Percentiles rank a stretch among this genome's conserved stretches.
These are phyloP conservation scores for Yamadazyma siamensis DNA, from an alignment of 1,139 yeast genomes.

Conservation along the genomic window DNA sequence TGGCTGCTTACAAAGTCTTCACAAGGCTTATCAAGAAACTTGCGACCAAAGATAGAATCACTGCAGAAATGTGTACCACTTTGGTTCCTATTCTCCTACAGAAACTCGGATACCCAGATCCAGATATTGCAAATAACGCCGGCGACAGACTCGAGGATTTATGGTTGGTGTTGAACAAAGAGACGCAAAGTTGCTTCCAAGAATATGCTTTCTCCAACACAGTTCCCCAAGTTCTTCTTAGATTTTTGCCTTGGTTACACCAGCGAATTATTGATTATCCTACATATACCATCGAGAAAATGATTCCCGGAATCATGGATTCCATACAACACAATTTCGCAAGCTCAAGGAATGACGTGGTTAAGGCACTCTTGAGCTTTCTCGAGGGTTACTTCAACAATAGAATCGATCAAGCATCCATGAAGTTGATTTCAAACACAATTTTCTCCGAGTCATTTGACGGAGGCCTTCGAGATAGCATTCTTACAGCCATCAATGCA, in stretches of 20 bases:
- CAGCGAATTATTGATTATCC: slow-evolving; percentile 2
- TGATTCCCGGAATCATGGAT: slow-evolving; percentile 3
- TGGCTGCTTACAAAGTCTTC: slow-evolving; percentile 1
- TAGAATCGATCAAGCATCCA: slow-evolving; percentile 4
- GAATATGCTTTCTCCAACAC: slow-evolving; percentile 4
- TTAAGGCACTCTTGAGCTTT: slow-evolving; percentile 3
- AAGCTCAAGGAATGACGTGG: slow-evolving; percentile 5
- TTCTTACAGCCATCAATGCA: slow-evolving; percentile 6
- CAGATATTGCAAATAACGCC: slow-evolving; percentile 2
- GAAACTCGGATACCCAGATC: slow-evolving; percentile 3
- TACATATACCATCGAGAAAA: slow-evolving; percentile 2
- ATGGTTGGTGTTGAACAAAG: slow-evolving; percentile 4
- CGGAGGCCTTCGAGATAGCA: slow-evolving; percentile 5
- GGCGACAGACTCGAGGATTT: slow-evolving; percentile 4
- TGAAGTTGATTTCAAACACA: slow-evolving; percentile 4
- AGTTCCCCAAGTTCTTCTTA: slow-evolving; percentile 2
- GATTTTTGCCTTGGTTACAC: slow-evolving; percentile 5
- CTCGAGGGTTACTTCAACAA: slow-evolving; percentile 3
- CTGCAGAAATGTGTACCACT: slow-evolving; percentile 3
- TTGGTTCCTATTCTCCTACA: slow-evolving; percentile 3
- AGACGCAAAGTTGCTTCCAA: slow-evolving; percentile 2
- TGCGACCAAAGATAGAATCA: slow-evolving; percentile 2
- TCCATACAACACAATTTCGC: slow-evolving; percentile 4
- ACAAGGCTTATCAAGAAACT: slow-evolving; percentile 4
- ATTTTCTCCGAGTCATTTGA: slow-evolving; percentile 3